Conservation (phyloP, 2,329 filamentous ascomycete genomes). For the Pyrenophora graminea region DNA sequence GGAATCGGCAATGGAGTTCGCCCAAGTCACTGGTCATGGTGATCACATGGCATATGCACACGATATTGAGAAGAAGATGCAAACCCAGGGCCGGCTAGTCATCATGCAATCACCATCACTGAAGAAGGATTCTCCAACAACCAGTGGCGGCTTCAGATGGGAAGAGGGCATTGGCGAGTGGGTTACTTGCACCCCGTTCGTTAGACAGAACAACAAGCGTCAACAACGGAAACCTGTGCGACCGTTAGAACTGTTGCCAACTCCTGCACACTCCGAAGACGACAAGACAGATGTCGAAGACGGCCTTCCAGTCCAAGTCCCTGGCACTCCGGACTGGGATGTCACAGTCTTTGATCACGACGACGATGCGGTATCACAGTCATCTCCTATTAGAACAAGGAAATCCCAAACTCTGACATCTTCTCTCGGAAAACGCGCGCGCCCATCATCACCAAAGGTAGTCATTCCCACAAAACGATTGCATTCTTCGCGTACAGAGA, state of each 20-base stretch:
- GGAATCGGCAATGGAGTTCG: constrained; percentile 45
- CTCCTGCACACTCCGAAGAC: constrained; percentile 33
- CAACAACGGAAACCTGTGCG: constrained; percentile 23
- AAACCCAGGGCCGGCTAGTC: constrained; percentile 31
- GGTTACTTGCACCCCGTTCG: constrained; percentile 50
- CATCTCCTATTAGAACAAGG: constrained; percentile 31
- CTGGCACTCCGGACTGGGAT: constrained; percentile 15
- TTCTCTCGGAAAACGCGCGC: constrained; percentile 30
- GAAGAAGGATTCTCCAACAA: constrained; percentile 34
- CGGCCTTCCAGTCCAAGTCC: not conserved
- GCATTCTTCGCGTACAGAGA: constrained; percentile 22
- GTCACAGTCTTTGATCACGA: constrained; percentile 16
- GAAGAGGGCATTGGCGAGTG: constrained; percentile 54
- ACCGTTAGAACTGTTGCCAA: constrained; percentile 31
- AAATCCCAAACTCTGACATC: constrained; percentile 10
- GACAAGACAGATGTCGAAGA: constrained; percentile 16
- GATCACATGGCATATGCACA: constrained; percentile 36
- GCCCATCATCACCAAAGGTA: constrained; percentile 32
- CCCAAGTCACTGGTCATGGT: constrained; percentile 32
- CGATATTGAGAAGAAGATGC: constrained; percentile 41
- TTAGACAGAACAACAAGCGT: constrained; percentile 24
- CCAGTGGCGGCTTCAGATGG: constrained; percentile 46
- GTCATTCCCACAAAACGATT: constrained; percentile 31
- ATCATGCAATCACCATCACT: constrained; percentile 30
- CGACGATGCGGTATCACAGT: constrained; percentile 26